These are phyloP conservation scores for Paxillus ammoniavirescens DNA, from an alignment of 768 basidiomycete genomes.

Conservation along the genomic window DNA sequence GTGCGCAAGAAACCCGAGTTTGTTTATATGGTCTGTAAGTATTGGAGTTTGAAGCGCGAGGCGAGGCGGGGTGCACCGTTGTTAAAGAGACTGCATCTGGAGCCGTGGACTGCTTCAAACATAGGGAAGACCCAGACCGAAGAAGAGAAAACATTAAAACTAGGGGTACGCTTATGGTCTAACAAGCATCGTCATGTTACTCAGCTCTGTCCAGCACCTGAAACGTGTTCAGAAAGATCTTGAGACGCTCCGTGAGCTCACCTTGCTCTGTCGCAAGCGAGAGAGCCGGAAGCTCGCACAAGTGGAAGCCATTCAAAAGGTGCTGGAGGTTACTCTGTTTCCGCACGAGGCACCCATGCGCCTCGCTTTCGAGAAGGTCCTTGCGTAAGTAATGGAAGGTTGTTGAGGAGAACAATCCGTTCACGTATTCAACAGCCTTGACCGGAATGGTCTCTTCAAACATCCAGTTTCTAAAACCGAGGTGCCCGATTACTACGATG, in stretches of 20 bases:
- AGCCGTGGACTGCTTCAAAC: constrained; percentile 92
- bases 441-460: constrained; percentile 73
- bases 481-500: constrained; percentile 89
- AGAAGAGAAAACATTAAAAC: constrained; percentile 77
- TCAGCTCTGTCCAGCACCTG: constrained; percentile 41
- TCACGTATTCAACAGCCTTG: constrained; percentile 48
- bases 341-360: constrained; percentile 62
- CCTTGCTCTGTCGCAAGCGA: constrained; percentile 68
- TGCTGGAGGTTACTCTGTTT: constrained; percentile 65
- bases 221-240: constrained; percentile 73
- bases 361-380: constrained; percentile 66
- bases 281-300: constrained; percentile 79
- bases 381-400: constrained; percentile 47
- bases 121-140: constrained; percentile 66
- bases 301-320: constrained; percentile 60
- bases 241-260: constrained; percentile 63
- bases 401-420: not conserved
- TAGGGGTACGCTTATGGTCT: constrained; percentile 56
- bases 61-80: constrained; percentile 90
- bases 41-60: constrained; percentile 98
- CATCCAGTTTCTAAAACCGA: constrained; percentile 76
- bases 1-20: constrained; percentile 79
- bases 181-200: not conserved
- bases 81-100: constrained; percentile 88
- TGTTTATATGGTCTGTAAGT: constrained; percentile 75